Evolutionary conservation across 192 early-diverging fungal genomes (phyloP), one percentile per base, ranked within the genome.

Genomic region (Coemansia sp.): DNA sequence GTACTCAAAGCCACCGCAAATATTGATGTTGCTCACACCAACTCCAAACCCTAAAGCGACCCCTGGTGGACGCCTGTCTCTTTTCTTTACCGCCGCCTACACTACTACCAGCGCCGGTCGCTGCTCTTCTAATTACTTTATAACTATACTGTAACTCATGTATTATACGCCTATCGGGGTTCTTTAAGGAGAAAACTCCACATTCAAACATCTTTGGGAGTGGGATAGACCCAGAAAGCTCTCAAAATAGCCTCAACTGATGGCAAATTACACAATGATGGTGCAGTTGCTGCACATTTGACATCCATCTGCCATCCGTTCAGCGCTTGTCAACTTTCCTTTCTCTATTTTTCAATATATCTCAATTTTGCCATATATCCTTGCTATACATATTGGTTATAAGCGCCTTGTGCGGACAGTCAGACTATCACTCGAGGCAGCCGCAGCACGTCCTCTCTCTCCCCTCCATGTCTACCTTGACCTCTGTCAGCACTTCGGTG

Each of bases 1-100:
- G 59, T 70, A 24, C 50, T 71, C 24, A 56, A 44, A 17, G 53
- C 69, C 29, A 65, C 63, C 19, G 36, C 41, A 41, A 21, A 37
- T 48, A 56, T 57, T 41, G 36, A 33, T 14, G 10, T 21, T 24
- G 64, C 27, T 14, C 45, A 39, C 36, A 27, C 48, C 11, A 31
- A 31, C 16, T 1, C 51, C 16, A 67, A 67, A 54, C 37, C 36
- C 19, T 67, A 48, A 67, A 37, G 7, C 9, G 11, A n/a, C 11
- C 27, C 29, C 51, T 33, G 51, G 27, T 8, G 24, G 27, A 9
- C 27, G 27, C 13, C 14, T 54, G 13, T 29, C 24, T n/a, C 27
- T 0, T 31, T 14, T 31, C 24, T 31, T 31, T 5, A 27, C 41
- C 10, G 41, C 41, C 41, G 16, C 16, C 41, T 27, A 27, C 24